These are phyloP conservation scores for Bremia lactucae DNA, from an alignment of 352 stramenopile species.

Conservation along the genomic window DNA sequence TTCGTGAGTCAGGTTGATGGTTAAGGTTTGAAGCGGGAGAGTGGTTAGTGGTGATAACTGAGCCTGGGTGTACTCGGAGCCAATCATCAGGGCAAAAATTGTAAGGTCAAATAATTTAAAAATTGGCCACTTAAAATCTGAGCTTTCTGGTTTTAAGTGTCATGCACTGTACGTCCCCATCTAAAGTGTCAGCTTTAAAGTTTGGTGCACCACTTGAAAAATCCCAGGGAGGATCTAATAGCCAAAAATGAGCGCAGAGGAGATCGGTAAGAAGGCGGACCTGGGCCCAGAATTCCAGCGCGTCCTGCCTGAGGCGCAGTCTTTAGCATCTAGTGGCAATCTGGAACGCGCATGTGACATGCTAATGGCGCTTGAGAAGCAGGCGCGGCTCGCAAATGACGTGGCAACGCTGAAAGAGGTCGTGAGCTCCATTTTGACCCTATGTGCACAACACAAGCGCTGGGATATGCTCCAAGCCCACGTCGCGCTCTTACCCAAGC, in stretches of 20 bases:
- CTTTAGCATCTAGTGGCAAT: constrained; percentile 54
- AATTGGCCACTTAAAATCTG: too few species aligned
- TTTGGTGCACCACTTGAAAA: not conserved
- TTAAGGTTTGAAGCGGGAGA: too few species aligned
- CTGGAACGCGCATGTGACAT: constrained; percentile 75
- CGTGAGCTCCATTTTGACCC: constrained; percentile 53
- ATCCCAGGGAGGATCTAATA: constrained; percentile 4
- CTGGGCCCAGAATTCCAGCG: constrained; percentile 48
- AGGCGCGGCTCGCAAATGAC: constrained; percentile 70
- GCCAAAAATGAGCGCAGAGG: constrained; percentile 45
- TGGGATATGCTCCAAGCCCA: constrained; percentile 86
- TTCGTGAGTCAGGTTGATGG: too few species aligned
- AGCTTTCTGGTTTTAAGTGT: too few species aligned
- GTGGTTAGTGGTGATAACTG: too few species aligned
- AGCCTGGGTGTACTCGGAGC: too few species aligned
- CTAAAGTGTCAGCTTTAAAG: too few species aligned
- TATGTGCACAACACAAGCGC: constrained; percentile 79
- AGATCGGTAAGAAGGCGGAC: constrained; percentile 79
- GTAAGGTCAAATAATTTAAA: too few species aligned
- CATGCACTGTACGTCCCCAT: too few species aligned
- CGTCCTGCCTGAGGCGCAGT: constrained; percentile 55
- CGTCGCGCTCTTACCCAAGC: constrained; percentile 79
- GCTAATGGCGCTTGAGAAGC: constrained; percentile 80
- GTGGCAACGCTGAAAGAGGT: constrained; percentile 79
- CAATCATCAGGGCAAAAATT: too few species aligned